These are phyloP conservation scores for Mariannaea sp. DNA, from an alignment of 2,329 filamentous ascomycete genomes.

Conservation along the genomic window DNA sequence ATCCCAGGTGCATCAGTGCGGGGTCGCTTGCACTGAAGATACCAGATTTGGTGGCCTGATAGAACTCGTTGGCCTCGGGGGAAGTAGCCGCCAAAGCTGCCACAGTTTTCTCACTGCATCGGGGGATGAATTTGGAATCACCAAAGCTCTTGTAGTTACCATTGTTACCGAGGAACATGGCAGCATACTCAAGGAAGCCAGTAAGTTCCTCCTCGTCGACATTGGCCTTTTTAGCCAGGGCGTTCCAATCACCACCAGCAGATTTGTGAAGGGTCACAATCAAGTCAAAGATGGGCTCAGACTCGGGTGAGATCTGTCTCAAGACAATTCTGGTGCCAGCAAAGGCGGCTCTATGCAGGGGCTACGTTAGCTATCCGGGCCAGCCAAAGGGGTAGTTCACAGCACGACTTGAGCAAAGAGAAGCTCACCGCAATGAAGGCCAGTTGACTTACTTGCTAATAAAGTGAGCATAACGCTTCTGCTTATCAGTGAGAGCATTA, in stretches of 20 bases:
- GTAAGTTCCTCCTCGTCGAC: slow-evolving; percentile 67
- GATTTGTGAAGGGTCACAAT: slow-evolving; percentile 73
- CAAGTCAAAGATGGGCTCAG: slow-evolving; percentile 79
- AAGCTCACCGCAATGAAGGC: not conserved
- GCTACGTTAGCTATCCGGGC: slow-evolving; percentile 16
- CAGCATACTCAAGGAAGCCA: slow-evolving; percentile 76
- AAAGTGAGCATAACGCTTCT: slow-evolving; percentile 91
- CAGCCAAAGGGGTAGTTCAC: not conserved
- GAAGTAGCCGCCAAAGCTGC: slow-evolving; percentile 66
- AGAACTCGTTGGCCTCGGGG: slow-evolving; percentile 65
- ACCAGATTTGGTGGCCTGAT: slow-evolving; percentile 69
- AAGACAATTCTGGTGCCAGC: slow-evolving; percentile 78
- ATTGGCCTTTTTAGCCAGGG: slow-evolving; percentile 66
- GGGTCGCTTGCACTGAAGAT: slow-evolving; percentile 72
- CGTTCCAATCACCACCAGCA: slow-evolving; percentile 71
- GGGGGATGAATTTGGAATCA: slow-evolving; percentile 81
- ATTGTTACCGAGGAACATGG: slow-evolving; percentile 78
- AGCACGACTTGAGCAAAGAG: not conserved
- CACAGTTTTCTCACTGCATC: slow-evolving; percentile 67
- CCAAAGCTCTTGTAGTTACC: slow-evolving; percentile 90
- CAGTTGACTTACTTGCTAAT: slow-evolving; percentile 69
- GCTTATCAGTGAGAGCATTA: slow-evolving; percentile 71
- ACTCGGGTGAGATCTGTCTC: slow-evolving; percentile 81
- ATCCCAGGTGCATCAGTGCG: slow-evolving; percentile 75
- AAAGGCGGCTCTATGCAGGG: slow-evolving; percentile 68